phyloP scores from a whole-genome alignment of 139 green algal species.

The Mychonastes homosphaera region DNA sequence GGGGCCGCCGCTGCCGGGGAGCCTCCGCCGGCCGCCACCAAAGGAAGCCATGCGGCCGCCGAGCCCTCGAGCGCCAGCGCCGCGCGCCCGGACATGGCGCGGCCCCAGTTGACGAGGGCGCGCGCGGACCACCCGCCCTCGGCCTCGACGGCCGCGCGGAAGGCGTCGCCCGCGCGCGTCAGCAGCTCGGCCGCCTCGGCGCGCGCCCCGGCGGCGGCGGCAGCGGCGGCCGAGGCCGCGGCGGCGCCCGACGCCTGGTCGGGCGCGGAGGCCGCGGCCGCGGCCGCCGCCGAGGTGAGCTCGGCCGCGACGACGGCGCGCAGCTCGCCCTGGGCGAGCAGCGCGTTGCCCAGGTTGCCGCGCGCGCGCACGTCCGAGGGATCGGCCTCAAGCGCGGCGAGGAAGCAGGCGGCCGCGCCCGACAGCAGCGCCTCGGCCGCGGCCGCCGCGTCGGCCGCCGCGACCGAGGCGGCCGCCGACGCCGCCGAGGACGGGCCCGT shows the following conservation, averaged over 20 bases:
- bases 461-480: no score
- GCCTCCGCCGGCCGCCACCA: neutral
- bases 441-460: no score
- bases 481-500: conserved; percentile 13
- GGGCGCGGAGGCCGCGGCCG: no score
- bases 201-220: no score
- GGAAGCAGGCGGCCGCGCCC: conserved; percentile 11
- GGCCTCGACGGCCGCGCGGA: conserved; percentile 29
- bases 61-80: conserved; percentile 9
- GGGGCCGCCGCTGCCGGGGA: neutral
- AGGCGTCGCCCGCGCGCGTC: conserved; percentile 34
- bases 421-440: conserved; percentile 13
- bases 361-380: conserved; percentile 11
- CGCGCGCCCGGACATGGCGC: conserved; percentile 14
- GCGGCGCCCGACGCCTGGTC: no score
- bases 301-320: no score
- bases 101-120: conserved; percentile 27
- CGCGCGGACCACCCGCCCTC: conserved; percentile 32
- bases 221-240: no score
- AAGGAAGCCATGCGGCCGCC: neutral
- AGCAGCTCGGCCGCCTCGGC: conserved; percentile 27
- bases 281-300: no score
- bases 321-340: conserved; percentile 20
- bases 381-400: neutral
- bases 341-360: conserved; percentile 23